Base-by-base conservation (phyloP, 768 basidiomycete genomes). In the Pisolithus microcarpus region DNA sequence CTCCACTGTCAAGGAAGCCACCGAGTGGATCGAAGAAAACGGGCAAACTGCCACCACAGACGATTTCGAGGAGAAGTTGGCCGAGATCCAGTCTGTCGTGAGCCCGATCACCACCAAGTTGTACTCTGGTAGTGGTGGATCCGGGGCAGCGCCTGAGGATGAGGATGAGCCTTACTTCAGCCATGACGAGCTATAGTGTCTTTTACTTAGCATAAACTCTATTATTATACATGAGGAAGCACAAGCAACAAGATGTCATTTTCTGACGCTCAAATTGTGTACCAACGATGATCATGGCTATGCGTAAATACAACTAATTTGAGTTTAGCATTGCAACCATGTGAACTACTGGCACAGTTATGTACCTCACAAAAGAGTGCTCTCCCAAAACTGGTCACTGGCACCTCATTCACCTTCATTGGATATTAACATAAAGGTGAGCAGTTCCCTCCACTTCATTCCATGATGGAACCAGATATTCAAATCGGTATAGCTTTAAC, bases 11-110 rank as follows among this genome's bases (percentile, higher is more conserved):
- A 94, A 94, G 76, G 91, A 95, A 58, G 81, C 84, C 49, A 84
- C 85, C 18, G 90, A 91, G 51, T 97, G 93, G 93, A 80, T 95
- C 49, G 94, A 98, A 43, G 82, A 87, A 62, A 80, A 91, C 60
- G 86, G 86, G 18, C 71, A 78, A 37, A 72, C 72, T 7, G 94
- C 94, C 21, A 76, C 77, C 31, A 82, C 84, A 40, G 94, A 95
- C 65, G 91, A 95, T 51, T 72, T 93, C 21, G 93, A 97, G 66
- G 94, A 96, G 76, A 91, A 93, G 75, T 72, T 93, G 59, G 56
- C 65, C 46, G 85, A 87, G 70, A 75, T 91, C 24, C 89, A 91
- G 64, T 71, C 76, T 46, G 70, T 86, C 28, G 84, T 91, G 46
- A 79, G 79, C 66, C 92, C 92, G 47, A 92, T 94, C 69, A 90